Base-by-base conservation (phyloP, 2,329 filamentous ascomycete genomes). In the Alternaria infectoria region DNA sequence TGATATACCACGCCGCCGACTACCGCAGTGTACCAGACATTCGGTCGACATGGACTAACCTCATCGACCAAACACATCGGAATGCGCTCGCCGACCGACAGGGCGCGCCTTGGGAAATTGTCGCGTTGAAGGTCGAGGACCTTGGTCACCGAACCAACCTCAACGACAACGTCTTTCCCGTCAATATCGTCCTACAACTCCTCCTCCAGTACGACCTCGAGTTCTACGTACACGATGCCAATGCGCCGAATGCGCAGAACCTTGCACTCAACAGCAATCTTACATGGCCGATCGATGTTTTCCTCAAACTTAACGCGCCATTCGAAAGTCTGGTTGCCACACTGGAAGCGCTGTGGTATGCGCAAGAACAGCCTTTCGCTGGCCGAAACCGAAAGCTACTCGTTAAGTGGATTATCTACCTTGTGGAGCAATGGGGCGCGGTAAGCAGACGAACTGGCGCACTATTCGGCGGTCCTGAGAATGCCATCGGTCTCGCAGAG, bases 1-100 rank as follows among this genome's bases (percentile, higher is more conserved):
- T 95, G 63, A 97, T 99, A 74, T 98, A 94, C 83, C 91, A 96
- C 79, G 88, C 91, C 1, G 95, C 95, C 49, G 93, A 98, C 79
- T 93, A 97, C 83, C 91, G 95, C 72, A 96, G 95, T 74, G 86
- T 93, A 2, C 89, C 92, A 45, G 92, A 96, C 66, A 96, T 99
- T 72, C 86, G 87, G 58, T 86, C 90, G 44, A 96, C 93, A 4
- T 99, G 96, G 96, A 86, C 89, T 74, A 90, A 90, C 71, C 85
- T 97, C 19, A 89, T 99, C 65, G 87, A 92, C 62, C 86, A 90
- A 67, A 88, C 89, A 6, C 77, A 84, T 64, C 82, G 81, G 57
- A 82, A 84, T 62, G 87, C 86, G 17, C 79, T 83, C 3, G 80
- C 82, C 0, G 79, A 75, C 3, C 59, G 85, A 77, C 61, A 85